Evolutionary conservation across 1,139 yeast genomes (phyloP).

Genomic region (Geotrichum candidum): DNA sequence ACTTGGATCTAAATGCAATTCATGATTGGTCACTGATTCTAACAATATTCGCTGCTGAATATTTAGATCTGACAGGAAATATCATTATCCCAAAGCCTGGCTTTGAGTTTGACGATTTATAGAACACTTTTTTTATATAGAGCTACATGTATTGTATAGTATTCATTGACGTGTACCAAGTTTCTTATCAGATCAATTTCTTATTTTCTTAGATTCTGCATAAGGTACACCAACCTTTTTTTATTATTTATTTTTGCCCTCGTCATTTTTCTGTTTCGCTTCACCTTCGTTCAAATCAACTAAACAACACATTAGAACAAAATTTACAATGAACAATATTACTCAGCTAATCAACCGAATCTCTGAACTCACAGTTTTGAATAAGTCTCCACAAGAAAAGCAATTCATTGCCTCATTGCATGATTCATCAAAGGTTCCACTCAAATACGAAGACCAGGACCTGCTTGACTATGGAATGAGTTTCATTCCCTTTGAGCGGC

Average conservation of each 20-base stretch:
- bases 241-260: background rate
- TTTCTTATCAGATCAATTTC: background rate
- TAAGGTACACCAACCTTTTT: background rate
- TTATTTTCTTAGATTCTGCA: background rate
- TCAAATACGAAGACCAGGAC: slow-evolving; percentile 36
- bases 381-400: slow-evolving; percentile 1
- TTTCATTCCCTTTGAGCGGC: slow-evolving; percentile 35
- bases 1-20: slow-evolving; percentile 32
- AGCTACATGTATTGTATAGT: background rate
- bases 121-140: background rate
- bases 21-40: slow-evolving; percentile 37
- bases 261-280: too few relatives aligned
- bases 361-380: background rate
- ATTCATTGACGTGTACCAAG: background rate
- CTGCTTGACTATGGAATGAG: slow-evolving; percentile 39
- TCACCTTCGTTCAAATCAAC: background rate
- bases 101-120: background rate
- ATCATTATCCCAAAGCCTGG: background rate
- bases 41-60: slow-evolving; percentile 34
- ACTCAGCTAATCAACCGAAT: background rate
- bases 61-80: slow-evolving; percentile 27
- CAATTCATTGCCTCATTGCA: slow-evolving; percentile 6
- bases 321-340: background rate
- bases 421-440: slow-evolving; percentile 23
- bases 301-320: background rate